Percentiles rank a stretch among this genome's conserved stretches.
phyloP scores from a whole-genome alignment of 495 filamentous ascomycete species.

The Podospora pseudoanserina region DNA sequence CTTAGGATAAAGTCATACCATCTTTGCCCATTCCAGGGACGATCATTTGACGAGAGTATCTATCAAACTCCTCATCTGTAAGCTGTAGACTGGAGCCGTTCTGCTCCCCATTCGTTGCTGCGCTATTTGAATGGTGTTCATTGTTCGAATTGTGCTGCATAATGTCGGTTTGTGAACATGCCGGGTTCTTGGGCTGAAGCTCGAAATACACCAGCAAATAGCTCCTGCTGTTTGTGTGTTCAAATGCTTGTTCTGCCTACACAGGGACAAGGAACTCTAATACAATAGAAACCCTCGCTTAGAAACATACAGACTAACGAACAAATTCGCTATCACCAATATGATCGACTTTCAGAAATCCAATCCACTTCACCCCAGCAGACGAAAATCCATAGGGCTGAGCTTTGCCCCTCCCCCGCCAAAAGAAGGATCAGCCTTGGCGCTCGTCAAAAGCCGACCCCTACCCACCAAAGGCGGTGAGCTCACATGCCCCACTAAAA shows the following conservation, averaged over 20 bases:
- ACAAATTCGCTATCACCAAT: neutral
- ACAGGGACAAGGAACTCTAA: neutral
- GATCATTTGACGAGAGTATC: constrained; percentile 92
- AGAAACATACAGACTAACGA: neutral
- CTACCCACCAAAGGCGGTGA: constrained; percentile 25
- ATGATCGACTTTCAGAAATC: neutral
- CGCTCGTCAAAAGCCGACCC: neutral
- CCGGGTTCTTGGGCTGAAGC: neutral
- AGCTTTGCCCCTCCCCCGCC: constrained; percentile 20
- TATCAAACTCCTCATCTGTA: constrained; percentile 35
- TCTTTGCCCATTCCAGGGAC: constrained; percentile 77
- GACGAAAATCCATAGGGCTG: constrained; percentile 23
- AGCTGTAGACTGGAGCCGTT: constrained; percentile 15
- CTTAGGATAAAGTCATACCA: constrained; percentile 42
- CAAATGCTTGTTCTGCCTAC: too few species aligned
- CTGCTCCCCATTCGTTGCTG: neutral
- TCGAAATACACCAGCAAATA: too few species aligned
- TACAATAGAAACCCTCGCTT: neutral
- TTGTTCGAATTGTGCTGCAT: neutral
- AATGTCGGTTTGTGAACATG: neutral
- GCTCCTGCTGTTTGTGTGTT: too few species aligned
- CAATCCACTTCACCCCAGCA: neutral
- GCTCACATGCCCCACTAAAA: constrained; percentile 30
- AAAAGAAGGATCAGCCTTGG: constrained; percentile 13
- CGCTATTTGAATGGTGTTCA: neutral